Conservation (phyloP, 2,329 filamentous ascomycete genomes). For the Phaeophleospora eucalypticola region DNA sequence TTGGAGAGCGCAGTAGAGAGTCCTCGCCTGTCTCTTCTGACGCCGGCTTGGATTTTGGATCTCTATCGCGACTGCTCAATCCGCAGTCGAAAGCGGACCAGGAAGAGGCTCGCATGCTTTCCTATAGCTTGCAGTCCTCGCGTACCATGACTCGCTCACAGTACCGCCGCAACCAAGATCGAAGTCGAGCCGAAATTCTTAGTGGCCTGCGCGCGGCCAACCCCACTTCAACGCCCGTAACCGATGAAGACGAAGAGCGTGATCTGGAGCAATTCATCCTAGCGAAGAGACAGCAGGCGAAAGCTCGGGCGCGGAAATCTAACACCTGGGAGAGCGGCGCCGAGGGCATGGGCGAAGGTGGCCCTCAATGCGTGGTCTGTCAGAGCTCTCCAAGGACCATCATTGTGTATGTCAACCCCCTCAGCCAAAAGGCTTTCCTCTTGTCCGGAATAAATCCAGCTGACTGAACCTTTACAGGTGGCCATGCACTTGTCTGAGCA, state of each 20-base stretch:
- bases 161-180: slow-evolving; percentile 64
- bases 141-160: slow-evolving; percentile 76
- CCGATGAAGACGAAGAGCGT: slow-evolving; percentile 54
- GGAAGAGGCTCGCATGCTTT: slow-evolving; percentile 74
- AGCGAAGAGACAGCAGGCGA: slow-evolving; percentile 45
- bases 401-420: no score
- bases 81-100: slow-evolving; percentile 73
- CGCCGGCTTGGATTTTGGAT: slow-evolving; percentile 23
- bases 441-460: no score
- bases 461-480: no score
- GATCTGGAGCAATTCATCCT: slow-evolving; percentile 59
- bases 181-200: slow-evolving; percentile 66
- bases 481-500: slow-evolving; percentile 90
- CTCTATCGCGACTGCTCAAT: slow-evolving; percentile 75
- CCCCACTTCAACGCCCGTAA: slow-evolving; percentile 28
- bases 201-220: slow-evolving; percentile 37
- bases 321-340: slow-evolving; percentile 65
- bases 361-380: slow-evolving; percentile 89
- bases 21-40: slow-evolving; percentile 52
- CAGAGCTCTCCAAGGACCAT: slow-evolving; percentile 81
- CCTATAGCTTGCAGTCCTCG: slow-evolving; percentile 69
- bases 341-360: slow-evolving; percentile 66
- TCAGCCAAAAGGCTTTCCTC: no score
- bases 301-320: slow-evolving; percentile 33
- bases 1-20: slow-evolving; percentile 41